Evolutionary conservation across 225 moss, liverwort and hornwort species (phyloP), one percentile per base, ranked within the genome.

Genomic region (Neckera pumila): DNA sequence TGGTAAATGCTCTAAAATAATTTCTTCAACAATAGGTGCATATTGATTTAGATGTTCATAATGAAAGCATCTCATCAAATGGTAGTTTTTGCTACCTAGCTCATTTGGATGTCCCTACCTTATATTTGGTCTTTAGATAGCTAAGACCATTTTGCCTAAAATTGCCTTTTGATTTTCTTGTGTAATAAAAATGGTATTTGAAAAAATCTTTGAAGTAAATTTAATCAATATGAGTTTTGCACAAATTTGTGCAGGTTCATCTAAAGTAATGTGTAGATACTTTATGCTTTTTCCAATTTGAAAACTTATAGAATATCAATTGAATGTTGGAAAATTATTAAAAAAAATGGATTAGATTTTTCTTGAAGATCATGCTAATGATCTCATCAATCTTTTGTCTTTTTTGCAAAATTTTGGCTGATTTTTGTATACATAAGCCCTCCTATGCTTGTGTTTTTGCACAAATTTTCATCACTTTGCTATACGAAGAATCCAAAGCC

Each of bases 401-500:
- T 26, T 15, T 15, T 25, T 40, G 15, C 42, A 71, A 26, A 71
- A 2, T 27, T 49, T 71, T 71, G 71, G 0, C 5, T 0, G 1
- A 15, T 71, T 42, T 42, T 42, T 43, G 15, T 16, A 42, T 5
- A 0, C 1, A 27, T 0, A 71, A 16, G 9, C 42, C 42, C 0
- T 7, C 3, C 1, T 14, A 9, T 9, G 2, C 0, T 0, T 42
- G 8, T 42, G 3, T 16, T 42, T 13, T 71, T 42, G 16, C 5
- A 42, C 2, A 3, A 27, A 71, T 7, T 15, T 71, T 27, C 27
- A 27, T 42, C 25, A 42, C 38, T 70, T 23, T 70, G 8, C 14
- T 70, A 7, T 19, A 15, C 0, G 14, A 3, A 70, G 42, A 40
- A 40, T 3, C 40, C 25, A 40, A 70, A 40, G 26, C 14, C 25